These are phyloP conservation scores for Plectosphaerella cucumerina DNA, from an alignment of 2,329 filamentous ascomycete species.

Conservation along the genomic window DNA sequence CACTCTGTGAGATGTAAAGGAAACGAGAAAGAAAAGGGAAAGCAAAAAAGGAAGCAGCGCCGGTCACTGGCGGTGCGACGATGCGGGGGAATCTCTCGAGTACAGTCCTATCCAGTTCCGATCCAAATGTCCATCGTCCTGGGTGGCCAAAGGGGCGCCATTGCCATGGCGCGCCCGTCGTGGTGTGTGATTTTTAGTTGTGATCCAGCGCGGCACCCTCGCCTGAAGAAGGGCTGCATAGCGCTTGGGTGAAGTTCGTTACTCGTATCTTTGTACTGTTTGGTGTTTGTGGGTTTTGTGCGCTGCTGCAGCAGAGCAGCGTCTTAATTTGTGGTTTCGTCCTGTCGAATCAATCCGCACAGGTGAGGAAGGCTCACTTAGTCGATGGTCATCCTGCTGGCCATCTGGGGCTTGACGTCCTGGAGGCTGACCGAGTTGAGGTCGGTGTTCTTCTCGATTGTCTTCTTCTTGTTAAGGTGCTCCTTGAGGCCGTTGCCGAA, in stretches of 20 bases:
- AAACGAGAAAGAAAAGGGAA: conserved; percentile 6
- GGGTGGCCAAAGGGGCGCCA: conserved; percentile 1
- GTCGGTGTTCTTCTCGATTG: conserved; percentile 51
- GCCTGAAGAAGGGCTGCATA: conserved; percentile 5
- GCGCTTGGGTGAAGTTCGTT: conserved; percentile 8
- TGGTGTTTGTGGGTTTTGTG: conserved; percentile 3
- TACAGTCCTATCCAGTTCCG: conserved; percentile 11
- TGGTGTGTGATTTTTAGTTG: conserved; percentile 1
- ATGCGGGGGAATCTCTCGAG: conserved; percentile 12
- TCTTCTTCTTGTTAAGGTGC: conserved; percentile 61
- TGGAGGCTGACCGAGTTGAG: conserved; percentile 51
- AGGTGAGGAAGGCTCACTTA: conserved; percentile 26
- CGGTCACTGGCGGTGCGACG: background rate
- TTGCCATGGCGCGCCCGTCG: conserved; percentile 1
- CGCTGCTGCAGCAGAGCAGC: no score
- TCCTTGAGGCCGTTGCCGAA: conserved; percentile 87
- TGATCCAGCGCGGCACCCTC: background rate
- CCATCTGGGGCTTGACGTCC: conserved; percentile 51
- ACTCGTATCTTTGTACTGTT: conserved; percentile 14
- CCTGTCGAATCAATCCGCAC: conserved; percentile 7
- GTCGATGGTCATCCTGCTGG: conserved; percentile 60
- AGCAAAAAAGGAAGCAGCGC: conserved; percentile 6
- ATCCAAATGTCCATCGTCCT: conserved; percentile 9
- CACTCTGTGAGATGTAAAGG: conserved; percentile 4
- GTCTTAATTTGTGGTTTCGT: background rate